Evolutionary conservation across 1,139 yeast species (phyloP).

Genomic region (Suhomyces choctaworum): DNA sequence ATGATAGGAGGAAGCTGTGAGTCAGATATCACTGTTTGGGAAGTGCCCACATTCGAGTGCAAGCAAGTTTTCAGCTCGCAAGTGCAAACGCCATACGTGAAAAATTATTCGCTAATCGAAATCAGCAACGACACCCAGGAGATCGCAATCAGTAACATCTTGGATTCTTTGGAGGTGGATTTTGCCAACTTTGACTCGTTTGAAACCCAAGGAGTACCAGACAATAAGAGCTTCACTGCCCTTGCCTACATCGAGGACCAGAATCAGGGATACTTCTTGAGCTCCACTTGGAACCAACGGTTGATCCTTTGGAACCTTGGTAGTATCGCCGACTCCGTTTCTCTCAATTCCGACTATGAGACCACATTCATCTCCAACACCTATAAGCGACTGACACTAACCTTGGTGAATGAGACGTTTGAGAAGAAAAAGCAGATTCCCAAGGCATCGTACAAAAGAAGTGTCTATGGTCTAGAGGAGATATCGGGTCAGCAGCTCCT

Average conservation of each 20-base stretch:
- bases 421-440: conserved; percentile 6
- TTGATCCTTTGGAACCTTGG: conserved; percentile 36
- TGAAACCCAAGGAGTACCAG: conserved; percentile 12
- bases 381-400: conserved; percentile 11
- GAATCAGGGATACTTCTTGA: conserved; percentile 21
- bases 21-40: conserved; percentile 73
- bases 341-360: conserved; percentile 18
- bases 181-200: conserved; percentile 13
- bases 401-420: conserved; percentile 15
- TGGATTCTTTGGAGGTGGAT: conserved; percentile 13
- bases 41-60: conserved; percentile 65
- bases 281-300: conserved; percentile 31
- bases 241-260: conserved; percentile 10
- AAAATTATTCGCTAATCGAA: conserved; percentile 34
- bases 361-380: conserved; percentile 14
- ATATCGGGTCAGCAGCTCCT: conserved; percentile 12
- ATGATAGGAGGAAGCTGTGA: conserved; percentile 68
- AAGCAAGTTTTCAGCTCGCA: conserved; percentile 51
- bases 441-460: conserved; percentile 9
- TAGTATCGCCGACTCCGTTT: conserved; percentile 26
- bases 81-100: conserved; percentile 30
- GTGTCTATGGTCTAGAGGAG: conserved; percentile 9
- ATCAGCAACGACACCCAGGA: conserved; percentile 25
- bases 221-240: conserved; percentile 18
- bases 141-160: conserved; percentile 19